A percentile compares a stretch with the other conserved stretches of the same genome.
phyloP scores from a whole-genome alignment of 345 rosid genomes.

The Rhizophora apiculata region DNA sequence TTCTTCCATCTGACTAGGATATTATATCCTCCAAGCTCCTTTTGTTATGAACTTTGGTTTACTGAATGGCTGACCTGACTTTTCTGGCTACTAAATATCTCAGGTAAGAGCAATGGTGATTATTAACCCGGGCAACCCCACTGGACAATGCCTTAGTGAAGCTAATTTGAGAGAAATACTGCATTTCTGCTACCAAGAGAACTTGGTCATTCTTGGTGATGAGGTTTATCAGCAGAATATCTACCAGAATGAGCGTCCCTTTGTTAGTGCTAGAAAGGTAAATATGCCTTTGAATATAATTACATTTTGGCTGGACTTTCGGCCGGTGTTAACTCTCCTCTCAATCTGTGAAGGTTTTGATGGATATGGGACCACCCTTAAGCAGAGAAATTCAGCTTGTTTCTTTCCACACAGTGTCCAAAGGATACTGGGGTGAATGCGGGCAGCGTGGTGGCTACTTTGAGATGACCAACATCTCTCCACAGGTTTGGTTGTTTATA shows the following conservation, averaged over 20 bases:
- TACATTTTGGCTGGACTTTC: slow-evolving; percentile 14
- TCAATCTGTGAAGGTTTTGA: slow-evolving; percentile 52
- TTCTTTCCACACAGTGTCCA: slow-evolving; percentile 94
- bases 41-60: not conserved
- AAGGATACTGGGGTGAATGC: slow-evolving; percentile 99
- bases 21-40: not conserved
- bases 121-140: slow-evolving; percentile 99
- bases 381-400: slow-evolving; percentile 91
- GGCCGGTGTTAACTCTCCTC: slow-evolving; percentile 16
- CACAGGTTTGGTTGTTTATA: slow-evolving; percentile 48
- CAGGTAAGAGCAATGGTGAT: slow-evolving; percentile 98
- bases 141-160: slow-evolving; percentile 96
- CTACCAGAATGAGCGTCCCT: slow-evolving; percentile 95
- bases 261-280: slow-evolving; percentile 87
- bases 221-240: slow-evolving; percentile 98
- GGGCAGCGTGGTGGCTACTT: slow-evolving; percentile 99
- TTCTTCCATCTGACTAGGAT: slow-evolving; percentile 12
- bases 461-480: slow-evolving; percentile 97
- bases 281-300: slow-evolving; percentile 9
- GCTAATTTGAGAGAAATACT: slow-evolving; percentile 84
- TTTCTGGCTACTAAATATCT: slow-evolving; percentile 14
- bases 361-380: slow-evolving; percentile 81
- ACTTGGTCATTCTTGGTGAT: slow-evolving; percentile 82
- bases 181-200: slow-evolving; percentile 71
- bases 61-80: slow-evolving; percentile 3